A percentile compares a stretch with the other conserved stretches of the same genome.
Conservation (phyloP, 176 grass and related monocot genomes). For the Bothriochloa decipiens region DNA sequence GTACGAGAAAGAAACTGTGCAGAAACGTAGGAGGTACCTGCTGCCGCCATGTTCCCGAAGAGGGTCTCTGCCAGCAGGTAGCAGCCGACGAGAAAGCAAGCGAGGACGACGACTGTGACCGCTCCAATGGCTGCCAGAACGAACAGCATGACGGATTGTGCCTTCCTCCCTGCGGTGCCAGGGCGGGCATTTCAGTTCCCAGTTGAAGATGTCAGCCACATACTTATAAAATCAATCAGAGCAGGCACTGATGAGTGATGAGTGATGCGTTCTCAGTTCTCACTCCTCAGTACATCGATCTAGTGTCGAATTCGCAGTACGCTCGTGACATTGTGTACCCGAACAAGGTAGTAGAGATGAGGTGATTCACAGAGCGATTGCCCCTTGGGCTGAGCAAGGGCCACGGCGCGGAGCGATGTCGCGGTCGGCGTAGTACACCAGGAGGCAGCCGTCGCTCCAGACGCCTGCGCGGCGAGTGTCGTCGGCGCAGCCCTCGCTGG, state of each 20-base stretch:
- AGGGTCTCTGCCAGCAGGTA: background rate
- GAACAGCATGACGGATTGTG: background rate
- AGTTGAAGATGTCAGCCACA: background rate
- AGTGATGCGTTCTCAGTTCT: too few species aligned
- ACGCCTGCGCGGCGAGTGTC: background rate
- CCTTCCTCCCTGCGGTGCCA: background rate
- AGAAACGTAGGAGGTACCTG: background rate
- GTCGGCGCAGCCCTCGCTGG: background rate
- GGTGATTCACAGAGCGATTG: slow-evolving; percentile 6
- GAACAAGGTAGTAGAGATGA: background rate
- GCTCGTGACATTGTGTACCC: too few species aligned
- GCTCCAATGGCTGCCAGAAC: slow-evolving; percentile 23
- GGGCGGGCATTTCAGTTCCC: background rate
- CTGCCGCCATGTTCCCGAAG: background rate
- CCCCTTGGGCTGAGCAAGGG: background rate
- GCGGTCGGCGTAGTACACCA: slow-evolving; percentile 10
- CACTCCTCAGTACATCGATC: too few species aligned
- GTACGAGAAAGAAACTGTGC: background rate
- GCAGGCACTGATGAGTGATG: too few species aligned
- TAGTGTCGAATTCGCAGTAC: too few species aligned
- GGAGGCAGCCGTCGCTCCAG: slow-evolving; percentile 16
- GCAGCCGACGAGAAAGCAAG: background rate
- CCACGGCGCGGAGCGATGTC: background rate
- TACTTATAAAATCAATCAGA: too few species aligned
- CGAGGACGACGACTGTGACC: background rate